Evolutionary conservation across 2,329 filamentous ascomycete genomes (phyloP), one percentile per base, ranked within the genome.

Genomic region (Fusarium decemcellulare): DNA sequence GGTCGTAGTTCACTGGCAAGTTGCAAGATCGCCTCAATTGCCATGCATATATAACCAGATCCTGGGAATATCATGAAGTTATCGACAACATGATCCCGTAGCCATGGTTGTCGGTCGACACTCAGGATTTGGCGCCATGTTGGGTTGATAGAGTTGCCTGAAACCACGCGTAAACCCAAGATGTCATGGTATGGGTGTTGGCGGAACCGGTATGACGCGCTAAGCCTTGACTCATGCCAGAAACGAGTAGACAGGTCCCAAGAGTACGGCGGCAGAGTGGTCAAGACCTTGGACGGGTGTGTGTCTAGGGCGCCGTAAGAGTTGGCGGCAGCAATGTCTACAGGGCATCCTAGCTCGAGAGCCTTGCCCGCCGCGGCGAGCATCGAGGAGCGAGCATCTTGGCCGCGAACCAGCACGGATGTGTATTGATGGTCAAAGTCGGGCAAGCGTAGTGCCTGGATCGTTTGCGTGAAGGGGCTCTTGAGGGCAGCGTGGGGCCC

Each of bases 401-500:
- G 44, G 16, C 57, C 56, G 9, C 23, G 69, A 5, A 74, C 76
- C 1, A 65, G 51, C 23, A 78, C 78, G 0, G 78, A 70, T 0
- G 76, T 15, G 1, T 64, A 54, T 15, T 50, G 48, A 8, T 65
- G 42, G 36, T 62, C 60, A 32, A 67, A 63, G 9, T 39, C 47
- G 11, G 36, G 37, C 5, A 68, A 42, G n/a, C 48, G 58, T 8
- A 52, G 6, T 1, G 48, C 55, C 8, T 51, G 52, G 4, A 65
- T n/a, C 0, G 59, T 81, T 55, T 84, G 77, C 5, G 70, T 74
- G 0, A 79, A 66, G 0, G 84, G 84, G 0, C 80, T 80, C 55
- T 81, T 79, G 0, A 86, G 76, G 0, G 82, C 81, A 0, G 82
- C 76, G 46, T 81, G 79, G 3, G 80, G 79, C 0, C 80, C 79